Evolutionary conservation across 73 alveolate genomes (phyloP).

Genomic region (Paramecium octaurelia): DNA sequence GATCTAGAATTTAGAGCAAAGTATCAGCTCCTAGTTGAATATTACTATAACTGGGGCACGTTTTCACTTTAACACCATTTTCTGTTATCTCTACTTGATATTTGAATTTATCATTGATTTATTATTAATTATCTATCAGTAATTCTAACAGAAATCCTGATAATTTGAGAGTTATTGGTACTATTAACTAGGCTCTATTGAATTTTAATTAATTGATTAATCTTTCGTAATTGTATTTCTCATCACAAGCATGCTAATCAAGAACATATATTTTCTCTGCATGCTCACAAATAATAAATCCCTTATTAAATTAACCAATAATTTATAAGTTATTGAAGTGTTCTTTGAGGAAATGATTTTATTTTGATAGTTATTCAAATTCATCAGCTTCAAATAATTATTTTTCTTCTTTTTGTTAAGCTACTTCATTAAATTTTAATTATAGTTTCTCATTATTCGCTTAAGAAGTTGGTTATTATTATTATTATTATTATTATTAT

Average conservation of each 20-base stretch:
- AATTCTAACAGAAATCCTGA: constrained; percentile 64
- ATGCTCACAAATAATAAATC: constrained; percentile 84
- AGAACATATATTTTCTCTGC: constrained; percentile 79
- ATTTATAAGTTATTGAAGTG: constrained; percentile 61
- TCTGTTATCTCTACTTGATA: constrained; percentile 34
- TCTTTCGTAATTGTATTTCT: constrained; percentile 88
- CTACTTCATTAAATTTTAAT: not conserved
- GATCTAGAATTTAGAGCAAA: not conserved
- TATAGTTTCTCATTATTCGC: not conserved
- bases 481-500: not conserved
- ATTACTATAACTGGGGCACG: not conserved
- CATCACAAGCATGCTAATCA: constrained; percentile 99
- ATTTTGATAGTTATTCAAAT: not conserved
- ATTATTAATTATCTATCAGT: constrained; percentile 50
- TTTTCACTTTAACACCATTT: not conserved
- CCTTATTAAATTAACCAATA: constrained; percentile 94
- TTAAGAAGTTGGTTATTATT: not conserved
- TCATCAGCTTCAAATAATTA: not conserved
- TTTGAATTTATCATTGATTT: constrained; percentile 68
- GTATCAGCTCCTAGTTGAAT: not conserved
- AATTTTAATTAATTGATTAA: constrained; percentile 71
- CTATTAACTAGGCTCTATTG: constrained; percentile 63
- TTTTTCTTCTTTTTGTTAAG: not conserved
- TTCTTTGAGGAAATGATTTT: not conserved
- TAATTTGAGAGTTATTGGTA: constrained; percentile 70